Evolutionary conservation across 2,329 filamentous ascomycete species (phyloP), one percentile per base, ranked within the genome.

Genomic region (Arthrobotrys musiformis): DNA sequence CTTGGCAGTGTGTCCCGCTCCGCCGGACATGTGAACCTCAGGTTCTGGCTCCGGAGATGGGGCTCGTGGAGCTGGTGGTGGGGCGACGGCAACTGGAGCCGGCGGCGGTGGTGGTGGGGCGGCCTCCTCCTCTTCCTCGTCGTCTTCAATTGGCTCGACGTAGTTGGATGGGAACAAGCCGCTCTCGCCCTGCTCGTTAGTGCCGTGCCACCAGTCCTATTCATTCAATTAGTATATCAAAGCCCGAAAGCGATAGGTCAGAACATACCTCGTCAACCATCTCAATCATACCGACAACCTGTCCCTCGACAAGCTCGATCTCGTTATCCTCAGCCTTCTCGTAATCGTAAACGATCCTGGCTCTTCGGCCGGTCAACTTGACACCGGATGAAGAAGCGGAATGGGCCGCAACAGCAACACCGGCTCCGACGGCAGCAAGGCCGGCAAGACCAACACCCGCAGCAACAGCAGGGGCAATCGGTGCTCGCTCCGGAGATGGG

Each of bases 321-420:
- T 99, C 95, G 82, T 99, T 99, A 80, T 97, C 94, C 84, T 99
- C 95, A 0, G 93, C 93, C 85, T 96, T 97, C 81, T 97, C 94
- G 82, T 99, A 99, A 83, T 99, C 95, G 83, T 95, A 99, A 81
- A 95, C 90, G 37, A 95, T 89, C 70, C 96, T 82, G 0, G 95
- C 95, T 64, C 91, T 91, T 37, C 87, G 87, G 11, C 82, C 81
- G 26, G 84, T 79, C n/a, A 84, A 84, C 30, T 86, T 85, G 50
- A 83, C 83, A 79, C 85, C 83, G 28, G 84, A 85, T 19, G 87
- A 85, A 42, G 80, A 61, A 30, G 80, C 66, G n/a, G n/a, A n/a
- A 5, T 63, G 69, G 13, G 70, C n/a, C n/a, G n/a, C 52, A 26
- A 63, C 78, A 7, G 72, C 60, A 6, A 63, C 64, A 33, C 63